Evolutionary conservation across 352 stramenopile species (phyloP).

Genomic region (Globisporangium recalcitrans): DNA sequence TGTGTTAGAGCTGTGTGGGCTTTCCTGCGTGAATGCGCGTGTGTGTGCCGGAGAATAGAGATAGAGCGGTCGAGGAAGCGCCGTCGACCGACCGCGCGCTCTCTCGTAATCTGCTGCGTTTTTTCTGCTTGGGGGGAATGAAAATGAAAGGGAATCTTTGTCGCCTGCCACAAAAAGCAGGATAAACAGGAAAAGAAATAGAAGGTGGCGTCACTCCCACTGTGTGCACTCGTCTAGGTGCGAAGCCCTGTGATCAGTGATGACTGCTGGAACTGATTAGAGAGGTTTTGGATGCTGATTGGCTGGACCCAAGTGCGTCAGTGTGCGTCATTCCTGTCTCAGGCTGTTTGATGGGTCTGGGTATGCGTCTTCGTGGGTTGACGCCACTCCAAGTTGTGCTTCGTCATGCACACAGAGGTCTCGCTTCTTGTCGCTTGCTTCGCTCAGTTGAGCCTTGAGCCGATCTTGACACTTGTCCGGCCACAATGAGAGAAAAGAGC

Average conservation of each 20-base stretch:
- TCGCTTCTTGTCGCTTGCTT: no score
- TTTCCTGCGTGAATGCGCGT: background rate
- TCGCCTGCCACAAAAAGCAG: background rate
- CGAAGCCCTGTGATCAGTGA: background rate
- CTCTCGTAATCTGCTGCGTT: background rate
- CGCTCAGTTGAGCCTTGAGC: no score
- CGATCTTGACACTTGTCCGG: no score
- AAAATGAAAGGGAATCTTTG: conserved; percentile 9
- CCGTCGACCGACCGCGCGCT: background rate
- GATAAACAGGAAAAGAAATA: conserved; percentile 8
- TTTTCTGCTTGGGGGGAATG: conserved; percentile 16
- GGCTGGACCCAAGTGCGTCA: background rate
- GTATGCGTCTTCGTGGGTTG: conserved; percentile 3
- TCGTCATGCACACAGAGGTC: no score
- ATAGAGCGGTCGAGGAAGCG: background rate
- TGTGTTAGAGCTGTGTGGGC: background rate
- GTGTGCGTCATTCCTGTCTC: background rate
- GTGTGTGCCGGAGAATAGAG: conserved; percentile 5
- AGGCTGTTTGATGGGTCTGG: conserved; percentile 7
- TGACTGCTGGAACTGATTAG: background rate
- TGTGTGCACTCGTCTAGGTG: background rate
- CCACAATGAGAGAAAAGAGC: no score
- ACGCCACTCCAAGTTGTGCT: no score
- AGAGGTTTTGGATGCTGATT: conserved; percentile 7
- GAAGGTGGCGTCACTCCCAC: conserved; percentile 13